These are phyloP conservation scores for Pythium phragmiticola DNA, from an alignment of 352 stramenopile genomes.

Conservation along the genomic window DNA sequence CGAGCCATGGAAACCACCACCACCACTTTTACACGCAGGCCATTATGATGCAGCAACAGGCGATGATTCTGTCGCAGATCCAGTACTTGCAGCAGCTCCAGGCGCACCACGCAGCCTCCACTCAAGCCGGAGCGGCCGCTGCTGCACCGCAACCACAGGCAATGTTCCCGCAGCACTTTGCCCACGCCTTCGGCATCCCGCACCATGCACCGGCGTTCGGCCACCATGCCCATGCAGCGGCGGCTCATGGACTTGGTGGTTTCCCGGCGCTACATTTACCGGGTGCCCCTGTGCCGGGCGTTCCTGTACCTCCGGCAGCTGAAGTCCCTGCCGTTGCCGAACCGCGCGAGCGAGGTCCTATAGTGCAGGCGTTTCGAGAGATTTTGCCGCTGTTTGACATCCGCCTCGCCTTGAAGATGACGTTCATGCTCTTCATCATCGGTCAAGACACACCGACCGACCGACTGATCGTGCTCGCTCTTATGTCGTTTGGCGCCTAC, in stretches of 20 bases:
- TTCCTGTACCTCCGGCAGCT: slow-evolving; percentile 7
- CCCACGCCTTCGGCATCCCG: slow-evolving; percentile 24
- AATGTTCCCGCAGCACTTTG: slow-evolving; percentile 25
- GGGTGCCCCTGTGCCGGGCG: background rate
- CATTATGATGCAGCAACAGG: slow-evolving; percentile 78
- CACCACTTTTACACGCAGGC: slow-evolving; percentile 45
- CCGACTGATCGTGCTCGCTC: slow-evolving; percentile 66
- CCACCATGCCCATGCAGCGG: slow-evolving; percentile 9
- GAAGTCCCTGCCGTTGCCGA: slow-evolving; percentile 8
- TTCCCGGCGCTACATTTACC: slow-evolving; percentile 1
- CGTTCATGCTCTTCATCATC: slow-evolving; percentile 89
- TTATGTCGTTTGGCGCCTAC: slow-evolving; percentile 76
- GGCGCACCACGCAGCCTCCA: slow-evolving; percentile 28
- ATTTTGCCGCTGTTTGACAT: slow-evolving; percentile 67
- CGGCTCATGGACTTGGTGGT: background rate
- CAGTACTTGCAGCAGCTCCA: slow-evolving; percentile 77
- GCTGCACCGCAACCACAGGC: slow-evolving; percentile 12
- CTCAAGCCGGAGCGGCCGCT: background rate
- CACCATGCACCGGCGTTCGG: slow-evolving; percentile 17
- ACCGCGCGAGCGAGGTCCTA: slow-evolving; percentile 25
- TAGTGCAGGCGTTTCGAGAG: slow-evolving; percentile 55
- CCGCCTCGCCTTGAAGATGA: slow-evolving; percentile 82
- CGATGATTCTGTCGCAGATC: slow-evolving; percentile 75
- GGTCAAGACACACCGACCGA: slow-evolving; percentile 79
- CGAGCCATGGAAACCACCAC: slow-evolving; percentile 31